Evolutionary conservation across 2,329 filamentous ascomycete species (phyloP).

Genomic region (Aspergillus bombycis): DNA sequence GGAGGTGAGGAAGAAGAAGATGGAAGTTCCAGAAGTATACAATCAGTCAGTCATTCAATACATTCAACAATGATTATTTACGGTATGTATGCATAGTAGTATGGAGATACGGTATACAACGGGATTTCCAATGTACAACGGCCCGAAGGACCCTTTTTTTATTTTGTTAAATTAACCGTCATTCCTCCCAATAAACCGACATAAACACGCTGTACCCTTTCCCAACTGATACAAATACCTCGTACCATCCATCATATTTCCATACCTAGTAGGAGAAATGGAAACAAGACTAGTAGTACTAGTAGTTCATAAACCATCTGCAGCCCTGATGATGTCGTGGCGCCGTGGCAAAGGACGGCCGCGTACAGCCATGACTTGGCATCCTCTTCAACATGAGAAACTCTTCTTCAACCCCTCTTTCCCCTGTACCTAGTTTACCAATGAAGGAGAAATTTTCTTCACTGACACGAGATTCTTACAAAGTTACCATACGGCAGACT

Average conservation of each 20-base stretch:
- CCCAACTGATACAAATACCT: not conserved
- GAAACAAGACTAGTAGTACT: too few relatives aligned
- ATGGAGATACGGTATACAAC: not conserved
- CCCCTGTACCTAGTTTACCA: not conserved
- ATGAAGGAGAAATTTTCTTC: too few relatives aligned
- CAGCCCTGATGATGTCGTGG: not conserved
- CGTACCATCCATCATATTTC: too few relatives aligned
- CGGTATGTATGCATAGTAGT: not conserved
- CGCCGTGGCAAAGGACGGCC: constrained; percentile 12
- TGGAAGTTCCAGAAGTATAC: not conserved
- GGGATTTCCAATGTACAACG: not conserved
- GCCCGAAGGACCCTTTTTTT: not conserved
- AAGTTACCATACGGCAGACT: not conserved
- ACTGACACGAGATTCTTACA: not conserved
- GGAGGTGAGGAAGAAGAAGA: not conserved
- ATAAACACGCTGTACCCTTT: not conserved
- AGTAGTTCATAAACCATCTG: not conserved
- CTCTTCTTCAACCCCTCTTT: not conserved
- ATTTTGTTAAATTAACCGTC: not conserved
- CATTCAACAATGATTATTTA: not conserved
- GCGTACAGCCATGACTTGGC: constrained; percentile 14
- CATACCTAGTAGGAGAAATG: too few relatives aligned
- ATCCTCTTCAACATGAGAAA: not conserved
- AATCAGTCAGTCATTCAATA: not conserved
- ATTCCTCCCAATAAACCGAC: not conserved